Base-by-base conservation (phyloP, 1,139 yeast genomes). In the Pichia sp. region DNA sequence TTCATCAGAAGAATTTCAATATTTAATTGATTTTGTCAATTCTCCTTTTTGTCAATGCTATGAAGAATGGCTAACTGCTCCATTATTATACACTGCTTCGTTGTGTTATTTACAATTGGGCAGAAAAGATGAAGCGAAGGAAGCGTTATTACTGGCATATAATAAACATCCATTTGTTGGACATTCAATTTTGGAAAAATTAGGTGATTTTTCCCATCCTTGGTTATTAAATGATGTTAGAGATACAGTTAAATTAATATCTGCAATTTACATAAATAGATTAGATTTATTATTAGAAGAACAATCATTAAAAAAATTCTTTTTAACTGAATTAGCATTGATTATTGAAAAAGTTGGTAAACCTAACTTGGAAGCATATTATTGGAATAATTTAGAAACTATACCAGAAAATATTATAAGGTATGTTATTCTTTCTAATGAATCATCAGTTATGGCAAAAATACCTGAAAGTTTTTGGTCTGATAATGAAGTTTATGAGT, bases 21-120 rank as follows among this genome's bases (percentile, higher is more conserved):
- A 79, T 64, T 63, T 88, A 56, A 70, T 79, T 25, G 75, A 78
- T 30, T 67, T 86, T 37, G 73, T 74, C 0, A 61, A 75, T 33
- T 77, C 86, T 5, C 75, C 84, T 3, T 66, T 83, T 43, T 70
- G 74, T 4, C 74, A 70, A n/a, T 71, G 82, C 0, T 84, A 85
- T 58, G 64, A 63, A 18, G 76, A 75, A 56, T 84, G 95, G 95
- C 68, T 70, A 39, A 83, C 92, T 1, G 87, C 95, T 1, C 86
- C 90, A 1, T 62, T 88, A 42, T 79, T 83, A 1, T 82, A 79
- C 59, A 84, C 95, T 1, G 65, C 74, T 1, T 86, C 80, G 0
- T 67, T 86, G 48, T 89, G 95, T 8, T 69, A 78, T 54, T 68
- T 78, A 5, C 56, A 61, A 43, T 54, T 70, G 25, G 63, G 74